A percentile compares a stretch with the other conserved stretches of the same genome.
These are phyloP conservation scores for Ricinus communis DNA, from an alignment of 345 rosid genomes.

Conservation along the genomic window DNA sequence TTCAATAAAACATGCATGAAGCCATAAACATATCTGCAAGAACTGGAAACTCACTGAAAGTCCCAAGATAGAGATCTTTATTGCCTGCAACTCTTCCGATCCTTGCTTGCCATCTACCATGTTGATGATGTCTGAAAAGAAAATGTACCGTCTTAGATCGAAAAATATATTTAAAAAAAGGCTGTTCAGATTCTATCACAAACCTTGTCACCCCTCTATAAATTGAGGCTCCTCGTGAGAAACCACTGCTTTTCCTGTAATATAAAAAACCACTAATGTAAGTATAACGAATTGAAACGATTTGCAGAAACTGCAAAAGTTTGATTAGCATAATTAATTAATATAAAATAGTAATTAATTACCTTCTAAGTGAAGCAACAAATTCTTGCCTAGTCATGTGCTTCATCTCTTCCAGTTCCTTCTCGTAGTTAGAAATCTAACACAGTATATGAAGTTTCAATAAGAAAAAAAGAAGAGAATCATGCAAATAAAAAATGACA, in stretches of 20 bases:
- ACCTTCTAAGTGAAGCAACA: constrained; percentile 93
- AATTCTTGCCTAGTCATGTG: constrained; percentile 92
- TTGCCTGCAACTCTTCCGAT: constrained; percentile 98
- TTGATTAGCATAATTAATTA: neutral
- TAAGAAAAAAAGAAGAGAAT: neutral
- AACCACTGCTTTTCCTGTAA: constrained; percentile 88
- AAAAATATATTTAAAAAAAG: neutral
- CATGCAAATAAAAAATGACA: neutral
- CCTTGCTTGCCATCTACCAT: constrained; percentile 98
- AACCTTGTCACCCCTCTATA: constrained; percentile 97
- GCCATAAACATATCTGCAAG: too few species aligned
- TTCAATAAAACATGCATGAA: too few species aligned
- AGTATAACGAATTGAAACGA: neutral
- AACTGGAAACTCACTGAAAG: constrained; percentile 63
- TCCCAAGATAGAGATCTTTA: constrained; percentile 97
- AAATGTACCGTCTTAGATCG: neutral
- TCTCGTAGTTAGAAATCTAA: constrained; percentile 72
- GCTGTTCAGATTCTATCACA: neutral
- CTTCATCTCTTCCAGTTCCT: constrained; percentile 88
- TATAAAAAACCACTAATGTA: neutral
- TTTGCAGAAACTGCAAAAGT: neutral
- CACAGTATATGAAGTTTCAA: neutral
- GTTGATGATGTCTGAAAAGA: constrained; percentile 83
- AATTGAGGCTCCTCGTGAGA: constrained; percentile 96
- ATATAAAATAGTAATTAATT: neutral